These are phyloP conservation scores for Luzula sylvatica DNA, from an alignment of 176 grass and related monocot species.

Conservation along the genomic window DNA sequence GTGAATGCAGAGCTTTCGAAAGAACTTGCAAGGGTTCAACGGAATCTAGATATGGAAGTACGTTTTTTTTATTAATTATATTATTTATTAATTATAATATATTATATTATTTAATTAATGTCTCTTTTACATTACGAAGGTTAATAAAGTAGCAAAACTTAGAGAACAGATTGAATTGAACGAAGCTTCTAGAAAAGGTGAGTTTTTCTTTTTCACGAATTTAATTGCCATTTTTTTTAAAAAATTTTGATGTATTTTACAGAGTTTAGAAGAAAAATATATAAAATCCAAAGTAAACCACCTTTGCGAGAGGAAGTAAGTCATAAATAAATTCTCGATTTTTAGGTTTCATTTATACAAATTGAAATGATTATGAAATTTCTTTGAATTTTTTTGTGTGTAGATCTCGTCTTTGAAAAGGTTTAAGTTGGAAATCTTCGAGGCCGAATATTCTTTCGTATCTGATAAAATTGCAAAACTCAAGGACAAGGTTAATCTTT, in stretches of 20 bases:
- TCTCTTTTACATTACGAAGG: slow-evolving; percentile 37
- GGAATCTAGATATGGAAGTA: slow-evolving; percentile 76
- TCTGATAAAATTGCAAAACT: slow-evolving; percentile 72
- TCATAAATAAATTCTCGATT: not conserved
- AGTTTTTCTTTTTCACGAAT: slow-evolving; percentile 9
- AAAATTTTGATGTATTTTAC: slow-evolving; percentile 20
- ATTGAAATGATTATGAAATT: slow-evolving; percentile 3
- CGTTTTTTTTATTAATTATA: slow-evolving; percentile 13
- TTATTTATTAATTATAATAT: slow-evolving; percentile 2
- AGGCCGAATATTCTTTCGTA: slow-evolving; percentile 64
- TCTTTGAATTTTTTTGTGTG: slow-evolving; percentile 29
- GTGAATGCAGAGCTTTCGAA: slow-evolving; percentile 80
- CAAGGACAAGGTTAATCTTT: slow-evolving; percentile 69
- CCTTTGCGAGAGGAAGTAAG: slow-evolving; percentile 69
- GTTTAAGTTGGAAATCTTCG: slow-evolving; percentile 77
- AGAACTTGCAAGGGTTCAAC: slow-evolving; percentile 61
- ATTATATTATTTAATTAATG: slow-evolving; percentile 3
- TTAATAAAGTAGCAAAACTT: slow-evolving; percentile 56
- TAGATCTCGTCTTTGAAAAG: slow-evolving; percentile 79
- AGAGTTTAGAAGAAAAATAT: slow-evolving; percentile 68
- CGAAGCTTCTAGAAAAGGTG: slow-evolving; percentile 61
- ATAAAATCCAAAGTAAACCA: slow-evolving; percentile 41
- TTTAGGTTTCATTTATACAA: slow-evolving; percentile 2
- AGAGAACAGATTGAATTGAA: slow-evolving; percentile 73
- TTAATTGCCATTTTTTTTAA: not conserved